Percentiles rank a stretch among this genome's conserved stretches.
Conservation (phyloP, 176 grass and related monocot species). For the Hordeum vulgare region MorexV3_pseudomolecules_assembly NC_058519.1:189907689-189908188, state of each 20-base stretch:
- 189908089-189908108: not conserved
- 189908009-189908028: not conserved
- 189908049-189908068: not conserved
- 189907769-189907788: conserved; percentile 67
- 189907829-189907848: conserved; percentile 81
- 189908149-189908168: not conserved
- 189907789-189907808: conserved; percentile 65
- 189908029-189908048: not conserved
- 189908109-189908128: not conserved
- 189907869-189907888: too few species aligned
- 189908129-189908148: not conserved
- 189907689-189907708: not conserved
- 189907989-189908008: not conserved
- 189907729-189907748: conserved; percentile 30
- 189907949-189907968: not conserved
- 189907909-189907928: too few species aligned
- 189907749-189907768: conserved; percentile 82
- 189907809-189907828: conserved; percentile 70
- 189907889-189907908: too few species aligned
- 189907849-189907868: conserved; percentile 50
- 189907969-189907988: not conserved
- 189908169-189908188: too few species aligned
- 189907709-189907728: not conserved
- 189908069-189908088: not conserved
- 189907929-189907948: too few species aligned